Evolutionary conservation across 345 rosid species (phyloP), one percentile per base, ranked within the genome.

Genomic region (Streptanthus diversifolius): DNA sequence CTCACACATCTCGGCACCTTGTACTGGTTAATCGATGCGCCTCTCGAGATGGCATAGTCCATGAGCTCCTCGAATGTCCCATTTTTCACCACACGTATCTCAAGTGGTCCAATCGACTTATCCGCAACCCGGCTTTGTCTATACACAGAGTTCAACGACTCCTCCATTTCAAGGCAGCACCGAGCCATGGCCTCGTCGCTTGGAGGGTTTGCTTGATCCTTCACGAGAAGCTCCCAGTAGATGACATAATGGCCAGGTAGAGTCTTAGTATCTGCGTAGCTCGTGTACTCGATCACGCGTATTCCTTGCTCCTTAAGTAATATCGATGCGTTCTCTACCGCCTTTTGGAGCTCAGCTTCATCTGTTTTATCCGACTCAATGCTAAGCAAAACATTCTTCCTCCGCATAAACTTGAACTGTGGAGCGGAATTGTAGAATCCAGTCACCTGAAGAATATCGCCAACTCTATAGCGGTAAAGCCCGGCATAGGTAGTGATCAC

Each of bases 21-120:
- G 60, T 90, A 93, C 61, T 93, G 98, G 8, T 90, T 93, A 21
- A 93, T 87, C 4, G 98, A 93, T 0, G 98, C 98, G 0, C 92
- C 98, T 60, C 91, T 80, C 7, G 92, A 86, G 27, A 93, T 85
- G 17, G 97, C 97, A 40, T 87, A 90, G 72, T 93, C 98, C 96
- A 93, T 93, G 1, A 93, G 81, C 71, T 93, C 95, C 73, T 93
- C 98, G 63, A 93, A 93, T 3, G 98, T 90, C 0, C 98, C 98
- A 17, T 72, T 84, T 57, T 80, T 72, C 41, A 92, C 96, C 13
- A 92, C 81, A 18, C 92, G 77, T 63, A 90, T 90, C 84, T 92
- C 98, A 2, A 93, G 69, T 0, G 98, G 97, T 19, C 97, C 97
- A 19, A 93, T 86, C 0, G 98, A 90, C 70, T 81, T 85, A 68